phyloP scores from a whole-genome alignment of 192 early-diverging fungal species.

The Coemansia guatemalensis region DNA sequence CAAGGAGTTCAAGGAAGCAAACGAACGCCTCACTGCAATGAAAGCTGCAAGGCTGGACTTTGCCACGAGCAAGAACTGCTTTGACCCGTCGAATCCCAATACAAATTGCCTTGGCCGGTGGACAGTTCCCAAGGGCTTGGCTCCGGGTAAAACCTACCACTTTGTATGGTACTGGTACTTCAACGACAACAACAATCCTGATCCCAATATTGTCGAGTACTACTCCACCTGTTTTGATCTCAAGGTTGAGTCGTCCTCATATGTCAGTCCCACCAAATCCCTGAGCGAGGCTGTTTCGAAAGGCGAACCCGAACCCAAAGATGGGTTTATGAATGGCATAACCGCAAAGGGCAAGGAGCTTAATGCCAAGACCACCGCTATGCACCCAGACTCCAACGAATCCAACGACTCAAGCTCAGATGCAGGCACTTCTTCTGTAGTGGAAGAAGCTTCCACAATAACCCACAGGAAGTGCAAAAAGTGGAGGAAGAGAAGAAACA shows the following conservation, averaged over 20 bases:
- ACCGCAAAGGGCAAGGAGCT: too few species aligned
- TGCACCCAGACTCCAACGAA: too few species aligned
- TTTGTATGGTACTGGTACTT: constrained; percentile 67
- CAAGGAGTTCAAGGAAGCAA: constrained; percentile 33
- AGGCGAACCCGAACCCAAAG: not conserved
- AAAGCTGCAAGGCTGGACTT: constrained; percentile 51
- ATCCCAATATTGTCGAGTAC: constrained; percentile 50
- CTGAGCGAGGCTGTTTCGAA: constrained; percentile 6
- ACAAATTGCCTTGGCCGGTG: constrained; percentile 55
- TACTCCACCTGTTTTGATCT: constrained; percentile 67
- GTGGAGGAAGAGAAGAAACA: too few species aligned
- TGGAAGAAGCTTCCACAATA: not conserved
- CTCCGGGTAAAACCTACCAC: constrained; percentile 51
- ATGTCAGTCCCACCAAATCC: constrained; percentile 13
- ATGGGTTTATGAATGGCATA: constrained; percentile 1
- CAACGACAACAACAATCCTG: constrained; percentile 50
- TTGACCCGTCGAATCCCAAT: constrained; percentile 40
- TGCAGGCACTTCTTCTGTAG: too few species aligned
- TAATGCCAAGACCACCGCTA: too few species aligned
- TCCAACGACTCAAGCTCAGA: too few species aligned
- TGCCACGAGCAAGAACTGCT: constrained; percentile 53
- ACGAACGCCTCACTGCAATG: constrained; percentile 24
- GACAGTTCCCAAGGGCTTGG: constrained; percentile 53
- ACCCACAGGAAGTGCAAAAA: too few species aligned
- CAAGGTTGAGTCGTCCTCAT: constrained; percentile 20